Conservation (phyloP, 768 basidiomycete species). For the Trametes maxima region DNA sequence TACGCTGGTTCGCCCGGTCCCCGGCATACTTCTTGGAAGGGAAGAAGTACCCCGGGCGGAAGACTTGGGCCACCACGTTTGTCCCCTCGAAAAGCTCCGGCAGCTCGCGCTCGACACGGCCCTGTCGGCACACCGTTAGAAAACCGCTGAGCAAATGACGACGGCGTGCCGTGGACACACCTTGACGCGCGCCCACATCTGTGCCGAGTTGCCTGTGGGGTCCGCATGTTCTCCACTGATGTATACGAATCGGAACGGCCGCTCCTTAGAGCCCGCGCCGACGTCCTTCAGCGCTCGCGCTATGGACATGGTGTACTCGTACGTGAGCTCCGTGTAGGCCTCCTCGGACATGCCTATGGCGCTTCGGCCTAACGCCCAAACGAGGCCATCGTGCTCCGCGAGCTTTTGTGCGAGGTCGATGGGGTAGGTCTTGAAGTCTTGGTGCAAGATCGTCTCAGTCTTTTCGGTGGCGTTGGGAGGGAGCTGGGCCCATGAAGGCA, state of each 20-base stretch:
- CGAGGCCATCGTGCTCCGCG: conserved; percentile 38
- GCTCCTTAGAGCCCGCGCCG: conserved; percentile 29
- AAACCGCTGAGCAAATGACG: not conserved
- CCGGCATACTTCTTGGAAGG: conserved; percentile 32
- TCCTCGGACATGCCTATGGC: conserved; percentile 34
- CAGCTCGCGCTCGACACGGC: conserved; percentile 36
- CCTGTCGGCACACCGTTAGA: conserved; percentile 23
- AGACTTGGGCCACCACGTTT: conserved; percentile 31
- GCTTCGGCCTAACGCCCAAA: conserved; percentile 41
- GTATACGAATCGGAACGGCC: conserved; percentile 42
- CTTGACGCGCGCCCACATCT: conserved; percentile 41
- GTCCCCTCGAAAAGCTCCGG: conserved; percentile 26
- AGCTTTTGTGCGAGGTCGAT: conserved; percentile 33
- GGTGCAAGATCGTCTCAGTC: conserved; percentile 35
- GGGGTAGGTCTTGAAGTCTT: conserved; percentile 39
- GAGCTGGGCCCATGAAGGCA: conserved; percentile 37
- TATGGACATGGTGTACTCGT: conserved; percentile 38
- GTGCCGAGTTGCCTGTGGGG: conserved; percentile 34
- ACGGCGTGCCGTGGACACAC: conserved; percentile 25
- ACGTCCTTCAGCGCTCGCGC: conserved; percentile 34
- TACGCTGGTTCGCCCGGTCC: conserved; percentile 33
- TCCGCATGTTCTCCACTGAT: conserved; percentile 42
- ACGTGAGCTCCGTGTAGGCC: conserved; percentile 38
- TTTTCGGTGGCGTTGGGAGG: conserved; percentile 33
- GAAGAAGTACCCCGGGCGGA: conserved; percentile 41